Base-by-base conservation (phyloP, 805 yeast genomes). In the Barnettozyma botsteinii region DNA sequence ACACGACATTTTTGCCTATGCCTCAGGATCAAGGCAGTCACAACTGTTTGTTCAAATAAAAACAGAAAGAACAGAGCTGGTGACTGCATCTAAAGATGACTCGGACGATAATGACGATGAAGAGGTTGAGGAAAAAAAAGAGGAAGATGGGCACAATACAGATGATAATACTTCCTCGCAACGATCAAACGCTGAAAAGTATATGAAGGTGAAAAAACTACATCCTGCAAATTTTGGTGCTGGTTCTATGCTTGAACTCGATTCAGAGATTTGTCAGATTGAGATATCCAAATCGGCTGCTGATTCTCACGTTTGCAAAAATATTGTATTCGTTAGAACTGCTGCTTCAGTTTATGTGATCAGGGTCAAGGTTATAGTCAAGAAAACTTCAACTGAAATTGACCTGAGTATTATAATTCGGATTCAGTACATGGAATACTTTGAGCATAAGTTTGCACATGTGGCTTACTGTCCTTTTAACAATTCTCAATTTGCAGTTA, bases 381-480 rank as follows among this genome's bases (percentile, higher is more conserved):
- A 37, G n/a, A 10, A 23, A n/a, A n/a, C n/a, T n/a, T n/a, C n/a
- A 11, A 4, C 23, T 13, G 27, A 27, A 13, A 5, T 39, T 27
- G 38, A 35, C 30, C 20, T 32, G 20, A 2, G 21, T 1, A 30
- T 35, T 5, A 18, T 36, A 8, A 18, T 11, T 25, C 31, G 25
- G 14, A 4, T 40, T 13, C 15, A 45, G 48, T 32, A 14, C 30
- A 51, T 21, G 55, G 58, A 38, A 52, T 40, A 26, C 40, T 65
- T 26, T 13, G 65, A 63, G 12, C 53, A 56, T 23, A 63, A 64
- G 3, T 62, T 73, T 40, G 69, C 77, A 2, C 77, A 77, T 54
- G 58, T 69, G 10, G 48, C 65, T 2, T 69, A 70, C 38, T 66
- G 67, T 41, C 77, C 78, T 0, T 63, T 60, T 58, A 64, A 70